Evolutionary conservation across 2,329 filamentous ascomycete genomes (phyloP), one percentile per base, ranked within the genome.

Genomic region (Helminthosporium solani): DNA sequence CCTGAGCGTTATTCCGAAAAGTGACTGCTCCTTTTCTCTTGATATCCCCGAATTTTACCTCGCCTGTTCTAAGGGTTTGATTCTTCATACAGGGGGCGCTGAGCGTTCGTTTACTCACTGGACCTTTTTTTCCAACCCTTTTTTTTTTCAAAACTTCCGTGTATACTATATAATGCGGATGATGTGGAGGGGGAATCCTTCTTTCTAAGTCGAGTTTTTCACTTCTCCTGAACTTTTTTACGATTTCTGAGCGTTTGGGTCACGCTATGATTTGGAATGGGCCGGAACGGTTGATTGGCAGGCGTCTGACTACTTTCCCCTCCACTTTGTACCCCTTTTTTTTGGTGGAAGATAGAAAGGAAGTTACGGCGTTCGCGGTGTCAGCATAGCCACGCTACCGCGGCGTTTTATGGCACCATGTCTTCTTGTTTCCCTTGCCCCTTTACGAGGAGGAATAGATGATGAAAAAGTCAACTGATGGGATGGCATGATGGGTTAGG

Each of bases 151-250:
- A 16, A 3, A 15, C 14, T 43, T 48, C 35, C 35, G 49, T 64
- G 64, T 67, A 66, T 57, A 66, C 56, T 60, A 68, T 68, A 57
- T 68, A 67, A 66, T 67, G 47, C 28, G 28, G 28, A 6, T 14
- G 28, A 6, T 47, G 48, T 37, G 37, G 57, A 31, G 38, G 46
- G 34, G 46, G 34, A 31, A 16, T 48, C 48, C 44, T 52, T 53
- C 40, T 40, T 40, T 51, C 50, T 45, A 40, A 35, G 33, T 14
- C 7, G n/a, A n/a, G 14, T 7, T 31, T 31, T 31, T n/a, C 14
- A 33, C 27, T 31, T 34, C 31, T 33, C 19, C 19, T 50, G 34
- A 46, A 46, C 40, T 41, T 35, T 19, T 46, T 51, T 33, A 44
- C 41, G 41, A 47, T 14, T 47, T 44, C 37, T 31, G 20, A 46